phyloP scores from a whole-genome alignment of 2,329 filamentous ascomycete genomes.

The Dactylellina leptospora region DNA sequence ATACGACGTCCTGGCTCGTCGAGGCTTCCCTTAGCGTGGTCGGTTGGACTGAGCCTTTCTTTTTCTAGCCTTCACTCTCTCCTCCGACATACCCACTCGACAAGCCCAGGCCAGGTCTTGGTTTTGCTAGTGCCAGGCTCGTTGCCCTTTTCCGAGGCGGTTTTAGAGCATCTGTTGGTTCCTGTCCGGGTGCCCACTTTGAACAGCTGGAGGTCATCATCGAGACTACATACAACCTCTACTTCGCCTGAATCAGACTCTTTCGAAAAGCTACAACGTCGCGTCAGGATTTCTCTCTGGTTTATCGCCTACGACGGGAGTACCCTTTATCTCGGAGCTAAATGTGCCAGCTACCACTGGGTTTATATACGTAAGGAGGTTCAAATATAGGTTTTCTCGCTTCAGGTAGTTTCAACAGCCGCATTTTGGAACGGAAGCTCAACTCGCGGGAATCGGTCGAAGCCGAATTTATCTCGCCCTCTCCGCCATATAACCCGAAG shows the following conservation, averaged over 20 bases:
- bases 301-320: neutral
- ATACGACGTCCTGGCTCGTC: conserved; percentile 31
- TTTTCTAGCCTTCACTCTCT: conserved; percentile 5
- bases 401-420: conserved; percentile 50
- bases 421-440: conserved; percentile 31
- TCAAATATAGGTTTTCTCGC: conserved; percentile 51
- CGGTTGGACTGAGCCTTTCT: conserved; percentile 28
- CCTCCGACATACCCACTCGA: conserved; percentile 1
- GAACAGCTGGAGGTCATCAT: neutral
- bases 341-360: conserved; percentile 18
- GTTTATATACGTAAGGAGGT: conserved; percentile 35
- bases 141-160: conserved; percentile 22
- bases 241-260: neutral
- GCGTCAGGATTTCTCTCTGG: neutral
- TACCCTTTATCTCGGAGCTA: conserved; percentile 6
- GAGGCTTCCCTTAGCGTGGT: conserved; percentile 35
- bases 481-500: neutral
- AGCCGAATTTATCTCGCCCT: conserved; percentile 7
- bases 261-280: conserved; percentile 5
- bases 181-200: conserved; percentile 23
- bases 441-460: conserved; percentile 31
- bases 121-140: conserved; percentile 5
- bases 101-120: conserved; percentile 22
- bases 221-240: neutral
- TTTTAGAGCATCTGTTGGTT: conserved; percentile 30